Conservation (phyloP, 257 asterid genomes). For the Phtheirospermum japonicum region DNA sequence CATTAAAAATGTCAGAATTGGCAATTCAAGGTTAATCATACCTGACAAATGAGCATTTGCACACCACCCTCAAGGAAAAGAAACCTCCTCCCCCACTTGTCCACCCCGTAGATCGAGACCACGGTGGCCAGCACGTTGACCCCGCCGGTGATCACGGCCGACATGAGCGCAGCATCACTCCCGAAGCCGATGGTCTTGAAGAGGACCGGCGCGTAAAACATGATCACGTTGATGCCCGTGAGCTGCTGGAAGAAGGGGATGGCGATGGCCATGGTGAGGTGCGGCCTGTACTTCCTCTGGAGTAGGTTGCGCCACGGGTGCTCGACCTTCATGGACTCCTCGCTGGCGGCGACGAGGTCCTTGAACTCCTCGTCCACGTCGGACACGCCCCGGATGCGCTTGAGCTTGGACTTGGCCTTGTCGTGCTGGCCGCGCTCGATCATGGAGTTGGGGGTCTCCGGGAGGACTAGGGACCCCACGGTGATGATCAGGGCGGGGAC, state of each 20-base stretch:
- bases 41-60: conserved; percentile 81
- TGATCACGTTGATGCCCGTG: conserved; percentile 83
- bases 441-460: conserved; percentile 87
- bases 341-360: conserved; percentile 72
- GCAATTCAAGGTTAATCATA: too few relatives aligned
- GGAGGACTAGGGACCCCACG: conserved; percentile 66
- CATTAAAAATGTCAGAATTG: too few relatives aligned
- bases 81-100: conserved; percentile 72
- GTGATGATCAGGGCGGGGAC: conserved; percentile 80
- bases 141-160: conserved; percentile 66
- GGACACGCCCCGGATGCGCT: conserved; percentile 53
- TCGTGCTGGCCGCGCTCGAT: conserved; percentile 63
- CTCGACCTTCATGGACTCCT: conserved; percentile 51
- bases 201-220: conserved; percentile 83
- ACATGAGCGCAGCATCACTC: conserved; percentile 53
- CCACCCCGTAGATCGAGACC: conserved; percentile 64
- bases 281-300: conserved; percentile 68
- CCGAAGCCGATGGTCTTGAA: conserved; percentile 73
- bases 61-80: conserved; percentile 72
- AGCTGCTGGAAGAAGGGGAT: conserved; percentile 86
- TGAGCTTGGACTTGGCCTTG: conserved; percentile 45
- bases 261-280: conserved; percentile 56
- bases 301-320: conserved; percentile 77
- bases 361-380: conserved; percentile 71
- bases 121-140: conserved; percentile 64